Conservation (phyloP, 257 asterid species). For the Lavandula angustifolia region DNA sequence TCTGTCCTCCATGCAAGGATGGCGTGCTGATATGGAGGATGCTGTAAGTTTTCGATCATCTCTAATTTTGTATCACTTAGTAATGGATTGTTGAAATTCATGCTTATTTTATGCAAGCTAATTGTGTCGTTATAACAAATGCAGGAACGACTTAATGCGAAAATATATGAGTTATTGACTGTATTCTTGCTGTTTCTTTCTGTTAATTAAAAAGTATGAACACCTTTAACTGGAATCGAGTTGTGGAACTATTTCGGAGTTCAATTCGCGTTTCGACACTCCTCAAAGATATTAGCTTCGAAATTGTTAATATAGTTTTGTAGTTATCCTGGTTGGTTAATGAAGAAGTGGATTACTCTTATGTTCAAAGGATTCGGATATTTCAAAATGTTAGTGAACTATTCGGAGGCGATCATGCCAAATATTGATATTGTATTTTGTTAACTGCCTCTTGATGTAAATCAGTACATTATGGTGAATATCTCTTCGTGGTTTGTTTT, state of each 20-base stretch:
- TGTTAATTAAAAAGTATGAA: neutral
- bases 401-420: neutral
- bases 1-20: slow-evolving; percentile 94
- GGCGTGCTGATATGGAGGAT: slow-evolving; percentile 99
- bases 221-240: neutral
- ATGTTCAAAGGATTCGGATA: neutral
- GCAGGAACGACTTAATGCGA: neutral
- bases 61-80: neutral
- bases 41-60: slow-evolving; percentile 61
- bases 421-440: neutral
- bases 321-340: neutral
- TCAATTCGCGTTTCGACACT: neutral
- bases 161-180: neutral
- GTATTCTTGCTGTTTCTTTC: neutral
- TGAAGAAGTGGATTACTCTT: too few species aligned
- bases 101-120: neutral
- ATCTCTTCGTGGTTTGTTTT: neutral
- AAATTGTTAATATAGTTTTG: neutral
- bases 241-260: neutral
- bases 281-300: neutral
- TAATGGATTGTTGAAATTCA: neutral
- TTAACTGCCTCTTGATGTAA: neutral
- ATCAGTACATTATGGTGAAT: slow-evolving; percentile 1
- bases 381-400: neutral
- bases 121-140: neutral